These are phyloP conservation scores for Scheffersomyces spartinae DNA, from an alignment of 805 yeast genomes.

Conservation along the genomic window DNA sequence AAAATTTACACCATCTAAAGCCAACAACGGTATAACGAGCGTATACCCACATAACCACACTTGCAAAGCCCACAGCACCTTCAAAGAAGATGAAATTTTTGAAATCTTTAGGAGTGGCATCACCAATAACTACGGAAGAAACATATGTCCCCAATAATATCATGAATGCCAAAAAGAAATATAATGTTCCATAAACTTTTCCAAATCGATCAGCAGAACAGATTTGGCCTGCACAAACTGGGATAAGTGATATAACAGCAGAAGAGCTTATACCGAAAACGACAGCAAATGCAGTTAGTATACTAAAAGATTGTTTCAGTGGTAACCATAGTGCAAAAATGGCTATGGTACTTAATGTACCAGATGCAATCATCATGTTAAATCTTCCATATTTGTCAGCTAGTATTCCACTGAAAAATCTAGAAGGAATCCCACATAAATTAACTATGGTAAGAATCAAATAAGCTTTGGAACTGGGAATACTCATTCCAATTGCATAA, in stretches of 20 bases:
- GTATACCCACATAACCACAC: constrained; percentile 26
- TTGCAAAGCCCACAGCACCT: constrained; percentile 26
- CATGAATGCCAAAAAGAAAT: constrained; percentile 24
- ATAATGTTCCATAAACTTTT: constrained; percentile 41
- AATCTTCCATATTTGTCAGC: constrained; percentile 35
- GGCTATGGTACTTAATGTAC: constrained; percentile 19
- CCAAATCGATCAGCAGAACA: constrained; percentile 46
- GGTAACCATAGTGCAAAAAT: constrained; percentile 13
- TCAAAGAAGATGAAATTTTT: constrained; percentile 33
- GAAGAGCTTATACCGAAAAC: constrained; percentile 47
- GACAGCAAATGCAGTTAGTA: constrained; percentile 33
- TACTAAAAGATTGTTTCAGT: constrained; percentile 20
- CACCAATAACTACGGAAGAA: constrained; percentile 15
- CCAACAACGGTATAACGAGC: constrained; percentile 40
- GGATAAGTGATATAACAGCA: constrained; percentile 44
- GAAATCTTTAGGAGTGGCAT: constrained; percentile 18
- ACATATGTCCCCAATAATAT: constrained; percentile 18
- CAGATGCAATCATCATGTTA: constrained; percentile 32
- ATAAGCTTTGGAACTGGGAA: constrained; percentile 30
- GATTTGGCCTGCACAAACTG: constrained; percentile 49
- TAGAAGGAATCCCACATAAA: constrained; percentile 30
- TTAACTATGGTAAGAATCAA: constrained; percentile 36
- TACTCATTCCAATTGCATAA: constrained; percentile 39
- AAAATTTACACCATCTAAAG: constrained; percentile 19
- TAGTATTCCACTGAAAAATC: constrained; percentile 18